These are phyloP conservation scores for Cryptococcus sp. DNA, from an alignment of 1,284 basidiomycete species.

Conservation along the genomic window DNA sequence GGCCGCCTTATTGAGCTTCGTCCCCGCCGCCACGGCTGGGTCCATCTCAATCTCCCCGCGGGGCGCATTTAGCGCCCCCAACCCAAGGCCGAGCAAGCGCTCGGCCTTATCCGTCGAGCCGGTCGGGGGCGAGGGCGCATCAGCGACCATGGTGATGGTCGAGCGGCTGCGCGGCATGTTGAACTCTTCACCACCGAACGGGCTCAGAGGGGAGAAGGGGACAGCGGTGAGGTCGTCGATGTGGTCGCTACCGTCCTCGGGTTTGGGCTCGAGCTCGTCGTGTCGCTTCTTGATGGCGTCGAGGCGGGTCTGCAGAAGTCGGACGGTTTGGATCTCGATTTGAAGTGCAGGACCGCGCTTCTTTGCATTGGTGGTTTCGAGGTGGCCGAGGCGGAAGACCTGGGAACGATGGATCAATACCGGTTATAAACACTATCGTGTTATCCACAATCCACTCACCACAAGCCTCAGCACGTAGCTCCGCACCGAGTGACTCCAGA, in stretches of 20 bases:
- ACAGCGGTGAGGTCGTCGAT: slow-evolving; percentile 13
- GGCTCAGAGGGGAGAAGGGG: slow-evolving; percentile 25
- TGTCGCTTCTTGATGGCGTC: slow-evolving; percentile 53
- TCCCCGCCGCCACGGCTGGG: slow-evolving; percentile 2
- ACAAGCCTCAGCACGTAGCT: slow-evolving; percentile 52
- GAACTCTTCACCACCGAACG: slow-evolving; percentile 3
- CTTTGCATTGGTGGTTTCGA: slow-evolving; percentile 42
- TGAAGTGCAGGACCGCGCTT: slow-evolving; percentile 39
- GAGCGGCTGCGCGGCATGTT: slow-evolving; percentile 39
- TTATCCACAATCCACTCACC: slow-evolving; percentile 38
- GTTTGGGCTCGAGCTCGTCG: slow-evolving; percentile 50
- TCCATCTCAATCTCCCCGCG: slow-evolving; percentile 7
- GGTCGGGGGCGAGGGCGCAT: slow-evolving; percentile 25
- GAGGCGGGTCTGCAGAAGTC: slow-evolving; percentile 52
- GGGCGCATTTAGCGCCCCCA: slow-evolving; percentile 17
- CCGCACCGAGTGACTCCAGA: slow-evolving; percentile 54
- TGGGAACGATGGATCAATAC: slow-evolving; percentile 8
- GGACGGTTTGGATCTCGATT: slow-evolving; percentile 51
- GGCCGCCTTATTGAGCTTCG: slow-evolving; percentile 39
- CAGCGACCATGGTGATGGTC: slow-evolving; percentile 51
- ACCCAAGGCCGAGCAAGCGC: slow-evolving; percentile 37
- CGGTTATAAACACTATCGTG: neutral
- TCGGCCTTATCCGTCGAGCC: slow-evolving; percentile 36
- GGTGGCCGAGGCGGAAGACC: slow-evolving; percentile 53
- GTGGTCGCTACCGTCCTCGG: slow-evolving; percentile 19